Percentiles rank a stretch among this genome's conserved stretches.
Evolutionary conservation across 164 flowering plant genomes (phyloP).

Genomic region (Kalanchoe fedtschenkoi): DNA sequence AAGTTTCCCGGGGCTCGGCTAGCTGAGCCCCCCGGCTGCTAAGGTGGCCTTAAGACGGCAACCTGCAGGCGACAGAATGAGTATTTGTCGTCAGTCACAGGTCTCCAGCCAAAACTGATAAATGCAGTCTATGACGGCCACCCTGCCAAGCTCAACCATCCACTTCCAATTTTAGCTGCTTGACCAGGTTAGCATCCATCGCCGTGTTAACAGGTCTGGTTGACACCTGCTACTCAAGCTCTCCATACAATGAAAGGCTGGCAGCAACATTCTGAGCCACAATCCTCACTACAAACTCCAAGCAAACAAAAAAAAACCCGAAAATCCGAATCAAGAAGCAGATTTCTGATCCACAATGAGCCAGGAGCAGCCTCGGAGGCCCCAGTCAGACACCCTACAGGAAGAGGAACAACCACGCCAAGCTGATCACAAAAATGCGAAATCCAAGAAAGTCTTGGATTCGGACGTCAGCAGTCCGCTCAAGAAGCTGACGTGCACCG

Average conservation of each 20-base stretch:
- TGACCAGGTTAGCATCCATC: slow-evolving; percentile 1
- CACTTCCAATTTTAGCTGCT: background rate
- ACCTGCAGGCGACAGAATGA: no score
- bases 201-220: background rate
- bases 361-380: background rate
- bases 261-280: background rate
- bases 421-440: background rate
- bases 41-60: no score
- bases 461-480: no score
- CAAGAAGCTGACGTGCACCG: no score
- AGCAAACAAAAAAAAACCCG: background rate
- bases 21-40: no score
- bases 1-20: no score
- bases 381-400: background rate
- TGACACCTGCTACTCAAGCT: background rate
- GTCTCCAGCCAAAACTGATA: no score
- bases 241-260: background rate
- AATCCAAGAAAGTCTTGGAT: background rate
- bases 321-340: background rate
- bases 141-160: no score
- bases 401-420: no score
- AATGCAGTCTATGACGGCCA: no score
- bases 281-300: background rate
- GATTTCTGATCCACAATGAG: background rate
- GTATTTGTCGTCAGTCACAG: no score